Conservation (phyloP, 2,329 filamentous ascomycete genomes). For the Neonectria faginata region DNA sequence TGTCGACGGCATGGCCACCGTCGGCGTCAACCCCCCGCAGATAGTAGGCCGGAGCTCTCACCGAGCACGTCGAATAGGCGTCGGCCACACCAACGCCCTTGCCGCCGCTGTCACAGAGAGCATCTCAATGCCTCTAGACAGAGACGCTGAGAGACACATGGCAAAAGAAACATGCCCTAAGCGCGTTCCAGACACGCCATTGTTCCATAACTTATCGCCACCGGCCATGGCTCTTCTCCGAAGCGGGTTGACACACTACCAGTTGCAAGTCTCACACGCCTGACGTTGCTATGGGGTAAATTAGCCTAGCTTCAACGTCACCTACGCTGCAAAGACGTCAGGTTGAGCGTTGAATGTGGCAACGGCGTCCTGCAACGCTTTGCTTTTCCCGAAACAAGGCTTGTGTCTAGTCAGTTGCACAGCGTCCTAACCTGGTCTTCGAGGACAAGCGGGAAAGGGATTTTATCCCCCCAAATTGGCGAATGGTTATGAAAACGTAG, state of each 20-base stretch:
- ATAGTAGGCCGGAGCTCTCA: constrained; percentile 18
- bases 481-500: constrained; percentile 17
- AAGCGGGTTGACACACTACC: constrained; percentile 12
- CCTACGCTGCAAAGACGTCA: background rate
- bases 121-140: constrained; percentile 3
- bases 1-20: constrained; percentile 2
- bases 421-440: constrained; percentile 6
- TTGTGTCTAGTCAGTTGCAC: constrained; percentile 11
- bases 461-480: constrained; percentile 1
- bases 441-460: constrained; percentile 5
- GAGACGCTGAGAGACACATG: constrained; percentile 6
- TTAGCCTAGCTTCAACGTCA: constrained; percentile 1
- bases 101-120: constrained; percentile 9
- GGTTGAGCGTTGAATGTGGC: constrained; percentile 9
- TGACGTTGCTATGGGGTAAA: constrained; percentile 7
- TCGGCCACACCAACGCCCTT: constrained; percentile 14
- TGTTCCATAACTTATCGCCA: constrained; percentile 20
- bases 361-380: constrained; percentile 14
- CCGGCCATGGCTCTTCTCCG: background rate
- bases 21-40: background rate
- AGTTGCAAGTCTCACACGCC: constrained; percentile 21
- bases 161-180: constrained; percentile 17
- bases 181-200: constrained; percentile 18
- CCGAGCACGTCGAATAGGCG: constrained; percentile 10
- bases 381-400: constrained; percentile 15